Evolutionary conservation across 371 early-diverging fungal genomes (phyloP), one percentile per base, ranked within the genome.

Genomic region (Coemansia sp.): DNA sequence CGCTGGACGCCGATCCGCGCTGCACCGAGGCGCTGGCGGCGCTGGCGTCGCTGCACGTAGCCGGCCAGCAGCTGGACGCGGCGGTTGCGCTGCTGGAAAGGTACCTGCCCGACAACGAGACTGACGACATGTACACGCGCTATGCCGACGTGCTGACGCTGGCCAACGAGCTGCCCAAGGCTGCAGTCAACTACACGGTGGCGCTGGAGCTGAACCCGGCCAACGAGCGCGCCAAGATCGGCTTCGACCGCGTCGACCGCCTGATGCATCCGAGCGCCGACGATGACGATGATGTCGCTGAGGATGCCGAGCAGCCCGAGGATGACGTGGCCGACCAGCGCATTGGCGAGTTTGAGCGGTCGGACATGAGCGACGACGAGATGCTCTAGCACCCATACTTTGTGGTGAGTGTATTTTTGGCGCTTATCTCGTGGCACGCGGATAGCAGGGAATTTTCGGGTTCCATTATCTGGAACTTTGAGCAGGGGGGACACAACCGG

Each of bases 121-220:
- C 77, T 11, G 78, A 67, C 42, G 63, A 60, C 14, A 63, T 78
- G 69, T 61, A 66, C 55, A 54, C 70, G 33, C 40, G 65, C 10
- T 72, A 68, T 26, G 78, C 72, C 3, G 76, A 78, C 26, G 61
- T 78, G 6, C 69, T 76, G 43, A 70, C 71, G 12, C 61, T 78
- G 56, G 71, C 71, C 5, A 66, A 66, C 38, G 63, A 67, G 33
- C 63, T 78, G 35, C 72, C 66, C 5, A 55, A 57, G 43, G 78
- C 78, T 11, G 69, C 66, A 0, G 66, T 36, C 5, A 63, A 60
- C 51, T 78, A 78, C 36, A 54, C 66, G 2, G 58, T 62, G 1
- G 74, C 78, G 11, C 16, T 78, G 49, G 16, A 53, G 1, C 33
- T 77, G 8, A 72, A 78, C 4, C 77, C 77, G 3, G 42, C 47